phyloP scores from a whole-genome alignment of 1,284 basidiomycete genomes.

The Papiliotrema nemorosa region DNA sequence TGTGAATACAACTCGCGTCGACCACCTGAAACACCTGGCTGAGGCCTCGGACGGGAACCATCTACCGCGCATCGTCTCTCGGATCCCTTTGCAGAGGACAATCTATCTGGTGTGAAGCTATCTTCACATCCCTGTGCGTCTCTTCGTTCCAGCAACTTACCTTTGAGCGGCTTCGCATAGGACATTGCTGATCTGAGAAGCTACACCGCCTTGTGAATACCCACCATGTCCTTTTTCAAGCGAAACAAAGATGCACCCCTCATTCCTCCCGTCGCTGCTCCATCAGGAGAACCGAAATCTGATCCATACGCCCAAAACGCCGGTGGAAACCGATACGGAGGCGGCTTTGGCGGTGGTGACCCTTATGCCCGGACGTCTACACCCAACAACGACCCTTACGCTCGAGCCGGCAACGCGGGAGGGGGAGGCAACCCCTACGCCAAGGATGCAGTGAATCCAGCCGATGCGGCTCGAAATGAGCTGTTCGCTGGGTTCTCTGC shows the following conservation, averaged over 20 bases:
- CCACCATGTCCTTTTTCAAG: slow-evolving; percentile 69
- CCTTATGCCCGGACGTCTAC: slow-evolving; percentile 16
- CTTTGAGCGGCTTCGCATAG: too few relatives aligned
- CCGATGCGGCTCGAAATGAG: slow-evolving; percentile 65
- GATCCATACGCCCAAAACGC: slow-evolving; percentile 41
- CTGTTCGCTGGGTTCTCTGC: slow-evolving; percentile 34
- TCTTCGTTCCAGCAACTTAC: too few relatives aligned
- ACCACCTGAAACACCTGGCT: too few relatives aligned
- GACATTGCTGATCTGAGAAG: background rate
- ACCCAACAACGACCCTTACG: background rate
- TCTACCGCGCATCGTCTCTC: too few relatives aligned
- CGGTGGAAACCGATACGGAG: slow-evolving; percentile 3
- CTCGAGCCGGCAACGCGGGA: background rate
- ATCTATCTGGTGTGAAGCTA: too few relatives aligned
- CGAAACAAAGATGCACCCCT: slow-evolving; percentile 61
- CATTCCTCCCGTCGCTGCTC: slow-evolving; percentile 59
- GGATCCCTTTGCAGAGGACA: too few relatives aligned
- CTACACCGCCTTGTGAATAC: slow-evolving; percentile 4
- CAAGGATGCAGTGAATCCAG: slow-evolving; percentile 11
- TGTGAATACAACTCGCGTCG: too few relatives aligned
- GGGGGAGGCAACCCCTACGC: slow-evolving; percentile 27
- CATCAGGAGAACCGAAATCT: slow-evolving; percentile 22
- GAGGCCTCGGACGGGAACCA: too few relatives aligned
- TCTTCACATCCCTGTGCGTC: too few relatives aligned
- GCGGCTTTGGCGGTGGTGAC: slow-evolving; percentile 49